phyloP scores from a whole-genome alignment of 805 yeast genomes.

The Ogataea neopini region DNA sequence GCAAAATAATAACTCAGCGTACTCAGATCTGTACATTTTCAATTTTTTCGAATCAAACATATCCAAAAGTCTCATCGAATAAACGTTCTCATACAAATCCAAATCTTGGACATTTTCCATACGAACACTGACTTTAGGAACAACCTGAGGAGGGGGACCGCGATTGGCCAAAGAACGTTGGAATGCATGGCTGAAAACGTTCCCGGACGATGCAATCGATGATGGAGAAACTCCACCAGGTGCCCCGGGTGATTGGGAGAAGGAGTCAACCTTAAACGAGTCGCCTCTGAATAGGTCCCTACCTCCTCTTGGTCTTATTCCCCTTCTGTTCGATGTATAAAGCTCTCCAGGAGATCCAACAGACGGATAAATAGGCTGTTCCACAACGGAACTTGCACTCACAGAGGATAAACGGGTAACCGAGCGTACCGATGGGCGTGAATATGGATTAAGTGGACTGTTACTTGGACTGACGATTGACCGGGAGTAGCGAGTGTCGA shows the following conservation, averaged over 20 bases:
- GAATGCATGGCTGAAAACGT: constrained; percentile 29
- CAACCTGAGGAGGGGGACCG: not conserved
- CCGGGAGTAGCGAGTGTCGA: constrained; percentile 16
- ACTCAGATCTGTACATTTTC: constrained; percentile 56
- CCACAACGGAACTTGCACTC: constrained; percentile 29
- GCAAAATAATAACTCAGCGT: constrained; percentile 70
- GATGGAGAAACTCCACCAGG: constrained; percentile 18
- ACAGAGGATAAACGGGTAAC: constrained; percentile 24
- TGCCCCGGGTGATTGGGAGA: constrained; percentile 14
- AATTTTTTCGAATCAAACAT: constrained; percentile 40
- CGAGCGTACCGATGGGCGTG: constrained; percentile 10
- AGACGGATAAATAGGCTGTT: constrained; percentile 23
- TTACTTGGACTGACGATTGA: constrained; percentile 17
- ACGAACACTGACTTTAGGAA: constrained; percentile 43
- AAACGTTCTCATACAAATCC: constrained; percentile 46
- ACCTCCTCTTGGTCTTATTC: constrained; percentile 23
- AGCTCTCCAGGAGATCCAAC: constrained; percentile 33
- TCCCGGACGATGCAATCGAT: constrained; percentile 19
- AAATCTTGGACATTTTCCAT: constrained; percentile 46
- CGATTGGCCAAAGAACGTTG: constrained; percentile 14
- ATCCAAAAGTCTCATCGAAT: constrained; percentile 42
- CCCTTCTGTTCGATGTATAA: constrained; percentile 29
- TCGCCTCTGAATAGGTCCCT: no score
- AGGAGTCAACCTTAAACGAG: no score
- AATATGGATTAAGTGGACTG: constrained; percentile 9